These are phyloP conservation scores for Diplodia seriata DNA, from an alignment of 2,329 filamentous ascomycete genomes.

Conservation along the genomic window DNA sequence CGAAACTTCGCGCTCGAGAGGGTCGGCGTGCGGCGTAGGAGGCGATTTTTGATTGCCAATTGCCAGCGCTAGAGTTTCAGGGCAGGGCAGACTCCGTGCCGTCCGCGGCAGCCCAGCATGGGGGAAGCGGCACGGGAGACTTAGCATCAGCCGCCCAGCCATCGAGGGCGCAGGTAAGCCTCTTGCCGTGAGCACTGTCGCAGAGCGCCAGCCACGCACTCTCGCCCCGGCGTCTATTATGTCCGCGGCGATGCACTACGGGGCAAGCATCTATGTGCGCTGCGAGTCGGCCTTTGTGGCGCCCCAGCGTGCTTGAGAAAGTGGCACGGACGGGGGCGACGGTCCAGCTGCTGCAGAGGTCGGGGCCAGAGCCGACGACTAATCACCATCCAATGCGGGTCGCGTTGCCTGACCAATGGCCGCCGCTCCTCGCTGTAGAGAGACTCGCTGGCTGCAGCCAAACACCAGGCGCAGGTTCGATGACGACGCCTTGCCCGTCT, in stretches of 20 bases:
- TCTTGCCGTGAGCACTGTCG: slow-evolving; percentile 11
- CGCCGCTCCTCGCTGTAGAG: background rate
- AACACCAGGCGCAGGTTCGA: slow-evolving; percentile 12
- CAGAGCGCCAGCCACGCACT: slow-evolving; percentile 5
- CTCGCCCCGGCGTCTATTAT: background rate
- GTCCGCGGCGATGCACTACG: background rate
- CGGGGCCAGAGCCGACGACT: slow-evolving; percentile 13
- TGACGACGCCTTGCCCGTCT: slow-evolving; percentile 12
- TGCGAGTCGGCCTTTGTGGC: slow-evolving; percentile 21
- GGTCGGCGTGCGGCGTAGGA: slow-evolving; percentile 4
- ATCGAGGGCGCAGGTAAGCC: background rate
- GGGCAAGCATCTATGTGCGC: slow-evolving; percentile 10
- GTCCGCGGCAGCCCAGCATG: slow-evolving; percentile 7
- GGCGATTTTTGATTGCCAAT: slow-evolving; percentile 6
- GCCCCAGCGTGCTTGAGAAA: slow-evolving; percentile 19
- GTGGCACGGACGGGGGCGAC: slow-evolving; percentile 15
- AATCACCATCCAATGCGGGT: slow-evolving; percentile 15
- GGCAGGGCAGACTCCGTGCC: slow-evolving; percentile 25
- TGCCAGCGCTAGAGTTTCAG: slow-evolving; percentile 27
- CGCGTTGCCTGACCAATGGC: slow-evolving; percentile 5
- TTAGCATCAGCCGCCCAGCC: slow-evolving; percentile 23
- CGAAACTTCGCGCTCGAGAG: slow-evolving; percentile 16
- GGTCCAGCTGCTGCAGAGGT: slow-evolving; percentile 10
- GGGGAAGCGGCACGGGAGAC: slow-evolving; percentile 2
- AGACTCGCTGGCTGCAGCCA: slow-evolving; percentile 2